Evolutionary conservation across 768 basidiomycete species (phyloP).

Genomic region (Trametes maxima): DNA sequence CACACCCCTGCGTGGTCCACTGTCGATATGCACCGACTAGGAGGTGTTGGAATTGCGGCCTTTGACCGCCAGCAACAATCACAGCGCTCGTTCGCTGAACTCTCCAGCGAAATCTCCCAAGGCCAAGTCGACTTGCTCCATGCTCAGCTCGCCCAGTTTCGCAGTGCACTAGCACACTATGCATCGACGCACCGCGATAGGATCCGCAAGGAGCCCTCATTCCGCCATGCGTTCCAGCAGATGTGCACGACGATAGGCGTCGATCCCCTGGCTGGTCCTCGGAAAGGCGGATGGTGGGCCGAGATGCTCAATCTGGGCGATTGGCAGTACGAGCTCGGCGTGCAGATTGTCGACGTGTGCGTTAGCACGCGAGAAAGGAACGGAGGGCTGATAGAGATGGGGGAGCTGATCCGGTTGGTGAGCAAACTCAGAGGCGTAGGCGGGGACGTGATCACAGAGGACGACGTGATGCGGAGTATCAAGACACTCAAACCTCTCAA

Average conservation of each 20-base stretch:
- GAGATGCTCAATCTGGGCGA: slow-evolving; percentile 87
- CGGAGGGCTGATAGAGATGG: slow-evolving; percentile 90
- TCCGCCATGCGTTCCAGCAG: slow-evolving; percentile 90
- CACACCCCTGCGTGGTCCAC: no score
- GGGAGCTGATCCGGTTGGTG: slow-evolving; percentile 80
- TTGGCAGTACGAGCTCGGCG: slow-evolving; percentile 95
- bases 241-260: slow-evolving; percentile 97
- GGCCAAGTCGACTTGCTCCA: slow-evolving; percentile 79
- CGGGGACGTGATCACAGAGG: slow-evolving; percentile 75
- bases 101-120: slow-evolving; percentile 77
- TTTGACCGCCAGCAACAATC: slow-evolving; percentile 88
- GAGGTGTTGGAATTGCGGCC: slow-evolving; percentile 86
- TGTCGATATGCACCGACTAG: slow-evolving; percentile 61
- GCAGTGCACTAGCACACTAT: slow-evolving; percentile 76
- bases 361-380: slow-evolving; percentile 87
- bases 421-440: slow-evolving; percentile 71
- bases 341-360: slow-evolving; percentile 92
- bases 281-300: slow-evolving; percentile 89
- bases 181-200: slow-evolving; percentile 81
- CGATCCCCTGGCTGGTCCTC: slow-evolving; percentile 87
- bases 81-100: slow-evolving; percentile 75
- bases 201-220: slow-evolving; percentile 81
- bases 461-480: slow-evolving; percentile 83
- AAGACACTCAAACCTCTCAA: slow-evolving; percentile 86
- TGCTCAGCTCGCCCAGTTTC: slow-evolving; percentile 82